A percentile compares a stretch with the other conserved stretches of the same genome.
Evolutionary conservation across 2,329 filamentous ascomycete genomes (phyloP).

Genomic region (Colletotrichum lupini): DNA sequence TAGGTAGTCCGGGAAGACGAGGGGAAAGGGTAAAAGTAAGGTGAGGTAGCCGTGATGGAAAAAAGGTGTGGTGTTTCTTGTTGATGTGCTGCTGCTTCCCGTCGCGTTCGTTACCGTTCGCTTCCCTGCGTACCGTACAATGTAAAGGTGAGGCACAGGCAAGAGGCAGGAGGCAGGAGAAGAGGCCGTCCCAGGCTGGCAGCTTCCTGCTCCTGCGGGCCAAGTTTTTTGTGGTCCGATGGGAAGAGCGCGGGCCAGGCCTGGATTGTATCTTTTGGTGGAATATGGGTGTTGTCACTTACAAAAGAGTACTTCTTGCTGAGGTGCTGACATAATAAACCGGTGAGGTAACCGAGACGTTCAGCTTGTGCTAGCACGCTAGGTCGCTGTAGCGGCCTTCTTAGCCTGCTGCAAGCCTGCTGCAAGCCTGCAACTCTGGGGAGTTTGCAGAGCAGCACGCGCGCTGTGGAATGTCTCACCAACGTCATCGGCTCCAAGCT

Average conservation of each 20-base stretch:
- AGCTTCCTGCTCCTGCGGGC: neutral
- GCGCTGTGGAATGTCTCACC: conserved; percentile 24
- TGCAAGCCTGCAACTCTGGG: neutral
- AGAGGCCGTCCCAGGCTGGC: neutral
- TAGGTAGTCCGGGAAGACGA: neutral
- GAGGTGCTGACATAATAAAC: neutral
- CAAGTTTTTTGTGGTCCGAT: neutral
- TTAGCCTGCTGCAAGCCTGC: conserved; percentile 2
- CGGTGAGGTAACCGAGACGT: neutral
- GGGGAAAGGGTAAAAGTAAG: neutral
- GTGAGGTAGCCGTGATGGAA: neutral
- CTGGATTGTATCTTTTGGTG: neutral
- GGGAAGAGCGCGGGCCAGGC: neutral
- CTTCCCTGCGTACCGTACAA: neutral
- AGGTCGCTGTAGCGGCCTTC: neutral
- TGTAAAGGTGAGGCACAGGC: neutral
- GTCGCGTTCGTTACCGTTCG: neutral
- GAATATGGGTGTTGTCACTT: neutral
- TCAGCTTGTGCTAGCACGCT: neutral
- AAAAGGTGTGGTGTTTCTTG: neutral
- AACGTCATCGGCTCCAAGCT: conserved; percentile 31
- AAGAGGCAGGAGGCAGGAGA: too few species aligned
- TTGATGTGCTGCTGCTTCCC: neutral
- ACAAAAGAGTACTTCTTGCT: neutral
- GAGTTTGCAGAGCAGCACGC: conserved; percentile 11